Percentiles rank a stretch among this genome's conserved stretches.
Evolutionary conservation across 2,329 filamentous ascomycete genomes (phyloP).

Genomic region (Fusarium setosum): DNA sequence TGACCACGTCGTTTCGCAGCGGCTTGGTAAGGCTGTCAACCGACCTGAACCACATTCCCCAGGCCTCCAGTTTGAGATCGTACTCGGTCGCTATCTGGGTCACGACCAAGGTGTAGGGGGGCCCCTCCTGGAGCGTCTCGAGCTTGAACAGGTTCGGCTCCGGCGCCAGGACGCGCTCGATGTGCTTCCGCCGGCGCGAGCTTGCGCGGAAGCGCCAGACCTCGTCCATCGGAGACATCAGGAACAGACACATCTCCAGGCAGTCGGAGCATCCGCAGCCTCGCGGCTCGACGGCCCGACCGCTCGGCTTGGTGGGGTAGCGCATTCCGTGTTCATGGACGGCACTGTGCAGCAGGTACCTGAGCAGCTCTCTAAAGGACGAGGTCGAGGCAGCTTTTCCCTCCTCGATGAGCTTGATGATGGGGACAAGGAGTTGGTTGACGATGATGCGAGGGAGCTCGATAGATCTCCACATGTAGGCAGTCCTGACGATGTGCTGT

Average conservation of each 20-base stretch:
- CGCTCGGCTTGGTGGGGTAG: neutral
- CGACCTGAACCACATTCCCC: neutral
- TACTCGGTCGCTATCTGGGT: neutral
- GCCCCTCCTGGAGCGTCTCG: neutral
- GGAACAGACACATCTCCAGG: neutral
- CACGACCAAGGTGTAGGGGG: neutral
- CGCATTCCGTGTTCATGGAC: neutral
- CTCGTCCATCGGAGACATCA: neutral
- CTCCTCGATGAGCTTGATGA: neutral
- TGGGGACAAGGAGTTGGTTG: neutral
- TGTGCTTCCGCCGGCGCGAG: neutral
- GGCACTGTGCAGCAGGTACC: conserved; percentile 1
- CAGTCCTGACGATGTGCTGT: neutral
- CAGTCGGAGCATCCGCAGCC: conserved; percentile 17
- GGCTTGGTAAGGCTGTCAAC: neutral
- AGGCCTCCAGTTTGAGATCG: neutral
- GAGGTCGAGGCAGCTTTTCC: neutral
- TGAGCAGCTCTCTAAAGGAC: conserved; percentile 1
- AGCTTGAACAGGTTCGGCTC: neutral
- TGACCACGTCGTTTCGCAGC: neutral
- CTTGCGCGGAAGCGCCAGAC: conserved; percentile 2
- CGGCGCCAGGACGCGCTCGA: neutral
- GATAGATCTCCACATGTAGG: neutral
- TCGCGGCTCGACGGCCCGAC: conserved; percentile 5
- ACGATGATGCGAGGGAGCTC: neutral